Conservation (phyloP, 768 basidiomycete genomes). For the Harrya chromipes region DNA sequence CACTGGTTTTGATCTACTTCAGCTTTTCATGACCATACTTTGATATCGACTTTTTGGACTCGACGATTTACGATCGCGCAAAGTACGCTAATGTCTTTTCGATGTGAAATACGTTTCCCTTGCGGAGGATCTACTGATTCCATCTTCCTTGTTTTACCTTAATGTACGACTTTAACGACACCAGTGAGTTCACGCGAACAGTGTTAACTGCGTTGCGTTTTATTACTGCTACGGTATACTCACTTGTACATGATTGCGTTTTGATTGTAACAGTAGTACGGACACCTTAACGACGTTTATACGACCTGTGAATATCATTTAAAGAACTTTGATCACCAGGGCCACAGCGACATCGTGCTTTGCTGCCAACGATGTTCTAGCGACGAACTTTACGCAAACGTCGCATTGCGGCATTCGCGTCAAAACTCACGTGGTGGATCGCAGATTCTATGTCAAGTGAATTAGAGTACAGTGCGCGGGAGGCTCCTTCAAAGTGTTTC, state of each 20-base stretch:
- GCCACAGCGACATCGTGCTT: too few relatives aligned
- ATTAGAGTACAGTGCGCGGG: background rate
- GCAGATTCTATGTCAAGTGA: background rate
- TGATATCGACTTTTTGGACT: constrained; percentile 7
- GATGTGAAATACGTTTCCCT: constrained; percentile 10
- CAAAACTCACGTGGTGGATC: constrained; percentile 6
- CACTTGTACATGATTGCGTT: constrained; percentile 24
- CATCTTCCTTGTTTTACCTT: background rate
- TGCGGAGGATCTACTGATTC: constrained; percentile 16
- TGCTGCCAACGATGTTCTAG: background rate
- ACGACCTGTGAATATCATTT: constrained; percentile 1
- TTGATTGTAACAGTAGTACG: constrained; percentile 21
- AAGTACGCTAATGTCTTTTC: constrained; percentile 8
- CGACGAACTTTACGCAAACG: too few relatives aligned
- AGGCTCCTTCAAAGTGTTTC: constrained; percentile 1
- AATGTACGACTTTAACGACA: constrained; percentile 21
- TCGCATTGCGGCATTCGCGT: background rate
- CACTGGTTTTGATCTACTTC: constrained; percentile 16
- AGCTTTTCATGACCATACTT: constrained; percentile 18
- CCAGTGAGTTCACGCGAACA: constrained; percentile 9
- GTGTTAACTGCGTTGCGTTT: constrained; percentile 8
- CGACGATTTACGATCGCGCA: constrained; percentile 5
- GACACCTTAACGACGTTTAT: background rate
- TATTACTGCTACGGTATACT: constrained; percentile 12
- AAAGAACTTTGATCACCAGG: background rate